Conservation (phyloP, 345 rosid species). For the Geranium brycei region DNA sequence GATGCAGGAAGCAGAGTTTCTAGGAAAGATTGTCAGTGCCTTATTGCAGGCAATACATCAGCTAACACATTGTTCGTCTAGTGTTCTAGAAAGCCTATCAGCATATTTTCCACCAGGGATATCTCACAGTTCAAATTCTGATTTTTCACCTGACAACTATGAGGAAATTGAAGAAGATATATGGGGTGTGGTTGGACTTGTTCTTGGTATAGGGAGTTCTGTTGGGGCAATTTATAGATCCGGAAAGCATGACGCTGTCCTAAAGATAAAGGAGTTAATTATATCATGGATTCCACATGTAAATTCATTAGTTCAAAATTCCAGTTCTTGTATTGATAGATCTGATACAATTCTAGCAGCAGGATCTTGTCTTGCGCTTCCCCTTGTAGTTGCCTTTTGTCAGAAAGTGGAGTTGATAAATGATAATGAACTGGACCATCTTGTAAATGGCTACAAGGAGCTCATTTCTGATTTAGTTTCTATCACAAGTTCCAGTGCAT, state of each 20-base stretch:
- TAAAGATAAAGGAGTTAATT: conserved; percentile 58
- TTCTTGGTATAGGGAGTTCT: conserved; percentile 72
- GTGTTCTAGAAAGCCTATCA: conserved; percentile 36
- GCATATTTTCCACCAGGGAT: conserved; percentile 25
- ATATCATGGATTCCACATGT: conserved; percentile 61
- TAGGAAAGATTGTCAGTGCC: conserved; percentile 47
- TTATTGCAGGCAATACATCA: conserved; percentile 35
- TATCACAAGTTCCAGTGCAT: conserved; percentile 45
- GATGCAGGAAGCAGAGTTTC: conserved; percentile 45
- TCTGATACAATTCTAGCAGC: conserved; percentile 39
- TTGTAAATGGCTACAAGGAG: conserved; percentile 41
- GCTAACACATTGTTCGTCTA: conserved; percentile 31
- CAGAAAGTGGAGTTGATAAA: conserved; percentile 62
- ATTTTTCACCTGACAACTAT: conserved; percentile 27
- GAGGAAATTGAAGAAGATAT: conserved; percentile 65
- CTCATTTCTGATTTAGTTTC: conserved; percentile 55
- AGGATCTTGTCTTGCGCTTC: conserved; percentile 79
- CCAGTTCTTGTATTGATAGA: conserved; percentile 24
- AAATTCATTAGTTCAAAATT: conserved; percentile 25
- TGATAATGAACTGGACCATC: conserved; percentile 40
- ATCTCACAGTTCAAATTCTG: conserved; percentile 22
- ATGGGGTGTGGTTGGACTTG: conserved; percentile 90
- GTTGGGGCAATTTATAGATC: conserved; percentile 63
- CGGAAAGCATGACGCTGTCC: conserved; percentile 53
- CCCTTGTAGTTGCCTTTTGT: conserved; percentile 60